phyloP scores from a whole-genome alignment of 2,329 filamentous ascomycete genomes.

The Beauveria varroae region DNA sequence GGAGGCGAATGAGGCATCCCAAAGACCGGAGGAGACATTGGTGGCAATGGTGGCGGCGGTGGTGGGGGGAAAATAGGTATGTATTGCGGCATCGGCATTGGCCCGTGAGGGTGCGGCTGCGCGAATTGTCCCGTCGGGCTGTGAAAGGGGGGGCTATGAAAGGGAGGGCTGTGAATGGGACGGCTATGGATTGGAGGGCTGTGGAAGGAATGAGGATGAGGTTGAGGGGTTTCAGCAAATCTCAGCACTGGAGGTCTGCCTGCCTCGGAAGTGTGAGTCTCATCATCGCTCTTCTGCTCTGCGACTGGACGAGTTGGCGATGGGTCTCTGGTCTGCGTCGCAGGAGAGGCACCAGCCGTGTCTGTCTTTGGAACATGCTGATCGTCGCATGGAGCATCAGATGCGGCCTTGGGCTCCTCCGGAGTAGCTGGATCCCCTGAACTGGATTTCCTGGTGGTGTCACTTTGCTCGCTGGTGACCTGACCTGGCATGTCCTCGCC shows the following conservation, averaged over 20 bases:
- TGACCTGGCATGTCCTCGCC: neutral
- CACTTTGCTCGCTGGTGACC: neutral
- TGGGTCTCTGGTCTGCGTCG: neutral
- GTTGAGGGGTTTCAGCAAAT: neutral
- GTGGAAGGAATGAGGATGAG: neutral
- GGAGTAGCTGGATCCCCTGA: neutral
- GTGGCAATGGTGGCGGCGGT: neutral
- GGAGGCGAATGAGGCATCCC: neutral
- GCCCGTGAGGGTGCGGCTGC: neutral
- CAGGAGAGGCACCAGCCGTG: neutral
- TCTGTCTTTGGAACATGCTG: neutral
- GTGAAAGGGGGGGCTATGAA: too few species aligned
- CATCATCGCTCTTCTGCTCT: neutral
- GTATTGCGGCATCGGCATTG: neutral
- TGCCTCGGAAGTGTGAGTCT: neutral
- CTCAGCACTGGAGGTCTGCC: neutral
- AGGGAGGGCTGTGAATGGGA: neutral
- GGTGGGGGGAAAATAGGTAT: neutral
- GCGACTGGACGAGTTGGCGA: neutral
- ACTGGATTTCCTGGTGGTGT: neutral
- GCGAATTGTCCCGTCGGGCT: neutral
- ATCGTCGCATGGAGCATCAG: neutral
- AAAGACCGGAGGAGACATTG: neutral
- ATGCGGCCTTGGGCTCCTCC: neutral
- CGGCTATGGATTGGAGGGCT: neutral